Evolutionary conservation across 2,329 filamentous ascomycete species (phyloP).

Genomic region (Colletotrichum musae): DNA sequence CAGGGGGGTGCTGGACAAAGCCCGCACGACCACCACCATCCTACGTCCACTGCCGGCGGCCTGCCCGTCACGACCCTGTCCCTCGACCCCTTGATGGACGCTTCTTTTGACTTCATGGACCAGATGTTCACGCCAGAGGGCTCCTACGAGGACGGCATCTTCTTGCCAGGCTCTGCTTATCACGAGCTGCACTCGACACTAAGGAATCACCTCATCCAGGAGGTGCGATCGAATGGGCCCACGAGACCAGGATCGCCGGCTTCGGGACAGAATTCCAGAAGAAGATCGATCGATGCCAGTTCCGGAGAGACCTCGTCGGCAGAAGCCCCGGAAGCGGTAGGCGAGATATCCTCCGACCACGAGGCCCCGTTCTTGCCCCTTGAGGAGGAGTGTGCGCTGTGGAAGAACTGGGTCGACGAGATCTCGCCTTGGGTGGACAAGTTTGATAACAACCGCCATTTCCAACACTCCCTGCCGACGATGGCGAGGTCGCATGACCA

Average conservation of each 20-base stretch:
- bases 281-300: constrained; percentile 17
- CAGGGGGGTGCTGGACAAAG: constrained; percentile 45
- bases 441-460: constrained; percentile 68
- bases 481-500: constrained; percentile 63
- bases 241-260: constrained; percentile 44
- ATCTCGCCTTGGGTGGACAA: constrained; percentile 67
- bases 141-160: constrained; percentile 57
- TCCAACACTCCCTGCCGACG: constrained; percentile 66
- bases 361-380: constrained; percentile 42
- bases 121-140: constrained; percentile 52
- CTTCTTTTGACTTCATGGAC: constrained; percentile 40
- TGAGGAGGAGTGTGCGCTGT: constrained; percentile 52
- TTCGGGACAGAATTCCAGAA: constrained; percentile 20
- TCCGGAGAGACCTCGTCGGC: constrained; percentile 18
- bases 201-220: constrained; percentile 60
- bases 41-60: constrained; percentile 1
- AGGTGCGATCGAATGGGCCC: constrained; percentile 56
- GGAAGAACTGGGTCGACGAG: constrained; percentile 59
- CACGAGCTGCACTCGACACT: constrained; percentile 62
- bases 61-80: constrained; percentile 30
- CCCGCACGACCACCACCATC: constrained; percentile 2
- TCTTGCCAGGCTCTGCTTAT: constrained; percentile 62
- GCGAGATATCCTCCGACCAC: constrained; percentile 35
- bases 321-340: constrained; percentile 9
- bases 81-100: constrained; percentile 34